Base-by-base conservation (phyloP, 768 basidiomycete genomes). In the Hortiboletus flavorubellus region DNA sequence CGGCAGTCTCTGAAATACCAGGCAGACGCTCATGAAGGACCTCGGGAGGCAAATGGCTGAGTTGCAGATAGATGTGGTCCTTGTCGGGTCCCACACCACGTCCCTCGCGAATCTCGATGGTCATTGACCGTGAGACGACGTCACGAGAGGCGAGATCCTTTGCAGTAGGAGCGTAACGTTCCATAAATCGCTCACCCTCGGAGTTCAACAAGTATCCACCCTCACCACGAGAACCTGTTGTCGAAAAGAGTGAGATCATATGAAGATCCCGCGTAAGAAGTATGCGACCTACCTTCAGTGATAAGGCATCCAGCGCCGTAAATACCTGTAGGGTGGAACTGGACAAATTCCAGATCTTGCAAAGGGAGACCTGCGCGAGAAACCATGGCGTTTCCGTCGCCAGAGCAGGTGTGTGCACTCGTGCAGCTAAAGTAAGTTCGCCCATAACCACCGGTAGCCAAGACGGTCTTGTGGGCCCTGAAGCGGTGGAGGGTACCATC, bases 321-420 rank as follows among this genome's bases (percentile, higher is more conserved):
- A 67, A 99, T 98, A 75, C 97, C 97, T 44, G 97, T 98, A 3
- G 97, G 97, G 73, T 98, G 97, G 91, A 99, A 99, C 72, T 99
- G 97, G n/a, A 98, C 95, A 70, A 99, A 99, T 74, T 99, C 97
- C 57, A 89, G 73, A 75, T 99, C 97, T 76, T 98, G 97, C 42
- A 98, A 79, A 51, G 97, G 97, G 50, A 99, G 79, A 33, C 97
- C 97, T 29, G 97, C 97, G 67, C 97, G 86, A 47, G 86, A 86
- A 61, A 98, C 93, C 97, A 99, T 99, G 33, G 92, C 97, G 67
- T 98, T 98, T 56, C 97, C 97, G 62, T 99, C 97, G 69, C 97
- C 97, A 51, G 96, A 91, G 76, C 97, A 99, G 16, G 97, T 99
- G 73, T 99, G 97, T 43, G 97, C 97, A 68, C 91, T 93, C 37